Base-by-base conservation (phyloP, 208 protist genomes). In the Angomonas deanei region DNA sequence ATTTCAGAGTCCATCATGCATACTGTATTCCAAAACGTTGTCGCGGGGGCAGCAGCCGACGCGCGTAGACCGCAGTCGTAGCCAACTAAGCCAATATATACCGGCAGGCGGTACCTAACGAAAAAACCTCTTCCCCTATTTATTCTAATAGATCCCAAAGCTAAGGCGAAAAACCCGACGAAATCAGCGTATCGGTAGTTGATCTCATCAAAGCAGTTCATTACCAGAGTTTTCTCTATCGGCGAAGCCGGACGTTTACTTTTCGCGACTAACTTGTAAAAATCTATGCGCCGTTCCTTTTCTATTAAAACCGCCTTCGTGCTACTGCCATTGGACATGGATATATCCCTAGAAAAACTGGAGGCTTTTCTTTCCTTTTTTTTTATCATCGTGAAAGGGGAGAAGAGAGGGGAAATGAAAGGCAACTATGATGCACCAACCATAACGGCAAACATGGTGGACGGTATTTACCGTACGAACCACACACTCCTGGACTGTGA, bases 101-200 rank as follows among this genome's bases (percentile, higher is more conserved):
- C 36, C n/a, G 81, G 76, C 23, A 84, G 47, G 21, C 79, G 60
- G 33, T 82, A 80, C 24, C 81, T 73, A 13, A 59, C 65, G n/a
- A 84, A 32, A 30, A 88, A 64, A 15, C 48, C 69, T 5, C 32
- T 42, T 1, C 63, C 69, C 13, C 59, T 60, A 49, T 67, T 65
- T 32, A 69, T 77, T 10, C 82, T 74, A 24, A 90, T 65, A 46
- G 78, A 72, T 31, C 55, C 56, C 0, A 70, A 68, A 15, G 78
- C 62, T 57, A 90, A 84, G n/a, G 68, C 70, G n/a, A 82, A 58
- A 10, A 94, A 67, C 70, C 81, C 86, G 0, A 61, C 68, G 26
- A 82, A 83, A 64, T 94, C 87, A 0, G 87, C 84, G 66, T 84
- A 88, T 31, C 84, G 80, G 54, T 79, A 79, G 48, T 87, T 91